Evolutionary conservation across 257 asterid species (phyloP).

Genomic region (Thymus quinquecostatus): DNA sequence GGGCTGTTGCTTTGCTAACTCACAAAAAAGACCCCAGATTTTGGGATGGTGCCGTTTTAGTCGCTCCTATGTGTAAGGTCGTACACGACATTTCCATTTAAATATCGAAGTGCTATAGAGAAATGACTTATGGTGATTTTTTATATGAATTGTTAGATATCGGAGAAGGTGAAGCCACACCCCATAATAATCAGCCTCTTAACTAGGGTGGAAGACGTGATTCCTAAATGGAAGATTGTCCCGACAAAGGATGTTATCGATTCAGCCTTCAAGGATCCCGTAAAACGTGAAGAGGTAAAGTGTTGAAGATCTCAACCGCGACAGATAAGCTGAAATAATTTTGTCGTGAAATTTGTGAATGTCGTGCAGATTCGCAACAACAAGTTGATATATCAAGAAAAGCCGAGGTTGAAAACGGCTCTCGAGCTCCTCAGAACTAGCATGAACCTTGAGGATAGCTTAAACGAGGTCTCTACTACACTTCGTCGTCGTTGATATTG

Average conservation of each 20-base stretch:
- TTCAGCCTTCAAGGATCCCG: constrained; percentile 85
- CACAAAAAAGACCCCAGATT: constrained; percentile 77
- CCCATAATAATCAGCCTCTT: constrained; percentile 68
- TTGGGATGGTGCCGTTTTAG: constrained; percentile 90
- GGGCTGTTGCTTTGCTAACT: constrained; percentile 75
- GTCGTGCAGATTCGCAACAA: constrained; percentile 67
- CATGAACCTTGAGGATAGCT: constrained; percentile 77
- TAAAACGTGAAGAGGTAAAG: constrained; percentile 74
- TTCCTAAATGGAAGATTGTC: constrained; percentile 94
- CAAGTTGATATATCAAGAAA: constrained; percentile 81
- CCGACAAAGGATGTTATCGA: constrained; percentile 85
- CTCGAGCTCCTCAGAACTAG: constrained; percentile 94
- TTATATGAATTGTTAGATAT: constrained; percentile 47
- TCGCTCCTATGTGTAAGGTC: constrained; percentile 98
- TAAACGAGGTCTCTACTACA: constrained; percentile 58
- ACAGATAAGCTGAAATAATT: neutral
- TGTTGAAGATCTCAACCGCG: neutral
- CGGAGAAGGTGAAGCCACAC: constrained; percentile 96
- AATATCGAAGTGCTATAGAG: too few species aligned
- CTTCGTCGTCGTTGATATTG: neutral
- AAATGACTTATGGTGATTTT: too few species aligned
- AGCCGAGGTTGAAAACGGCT: constrained; percentile 89
- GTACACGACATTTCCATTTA: neutral
- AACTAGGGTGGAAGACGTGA: constrained; percentile 72
- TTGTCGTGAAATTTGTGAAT: neutral